Evolutionary conservation across 345 rosid genomes (phyloP), one percentile per base, ranked within the genome.

Genomic region (Brassica napus): DNA sequence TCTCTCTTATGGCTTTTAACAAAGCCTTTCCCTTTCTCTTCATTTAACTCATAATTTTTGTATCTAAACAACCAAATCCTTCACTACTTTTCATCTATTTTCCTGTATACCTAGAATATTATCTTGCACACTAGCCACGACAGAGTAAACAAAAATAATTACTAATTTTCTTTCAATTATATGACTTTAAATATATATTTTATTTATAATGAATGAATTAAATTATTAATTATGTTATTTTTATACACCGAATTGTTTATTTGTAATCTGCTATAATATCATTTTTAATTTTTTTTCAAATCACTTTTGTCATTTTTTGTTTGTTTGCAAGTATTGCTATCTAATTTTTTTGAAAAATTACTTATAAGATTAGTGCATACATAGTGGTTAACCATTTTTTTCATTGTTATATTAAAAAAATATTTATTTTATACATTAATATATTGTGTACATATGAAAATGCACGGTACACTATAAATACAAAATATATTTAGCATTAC

Each of bases 1-100:
- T 81, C 63, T 75, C 21, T 63, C 71, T 63, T 58, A 63, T 80
- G 79, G 79, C 79, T 74, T 80, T 65, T 21, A 74, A 80, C 83
- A 80, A 80, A 80, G 44, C 52, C 66, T 65, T 49, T 79, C 69
- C 60, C 64, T 79, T 68, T 79, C 78, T 73, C 15, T 68, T n/a
- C 78, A 61, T 73, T 73, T 60, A 67, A 73, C 74, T 72, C 73
- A 39, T 73, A 14, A 57, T 65, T 65, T 72, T 78, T 35, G 67
- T 70, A 57, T 52, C 11, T 35, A 49, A 32, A 62, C 65, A 8
- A n/a, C 75, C 70, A 34, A n/a, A 32, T 21, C 75, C 44, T 70
- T 77, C 75, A 9, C 35, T 70, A 23, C 39, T 15, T 62, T 34
- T 42, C 61, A n/a, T 67, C 49, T 15, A 6, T 16, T 1, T 11